Percentiles rank a stretch among this genome's conserved stretches.
phyloP scores from a whole-genome alignment of 352 stramenopile genomes.

The Globisporangium iwayamae region DNA sequence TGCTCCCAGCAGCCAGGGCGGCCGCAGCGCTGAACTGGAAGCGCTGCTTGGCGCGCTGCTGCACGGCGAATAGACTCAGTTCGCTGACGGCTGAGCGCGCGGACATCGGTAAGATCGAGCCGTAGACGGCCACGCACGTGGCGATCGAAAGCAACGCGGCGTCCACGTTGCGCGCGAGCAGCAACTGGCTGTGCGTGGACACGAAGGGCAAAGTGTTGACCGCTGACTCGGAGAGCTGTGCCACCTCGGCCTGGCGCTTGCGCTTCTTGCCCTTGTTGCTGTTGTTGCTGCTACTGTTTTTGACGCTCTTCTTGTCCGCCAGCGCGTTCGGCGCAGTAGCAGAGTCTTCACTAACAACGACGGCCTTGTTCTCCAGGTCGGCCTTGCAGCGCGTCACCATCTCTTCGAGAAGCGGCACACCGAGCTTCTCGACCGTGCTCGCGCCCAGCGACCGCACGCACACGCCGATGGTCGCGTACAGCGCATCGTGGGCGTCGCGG shows the following conservation, averaged over 20 bases:
- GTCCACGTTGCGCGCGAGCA: conserved; percentile 43
- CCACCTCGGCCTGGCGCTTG: conserved; percentile 63
- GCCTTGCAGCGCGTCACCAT: conserved; percentile 53
- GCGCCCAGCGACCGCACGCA: conserved; percentile 58
- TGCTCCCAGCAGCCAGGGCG: background rate
- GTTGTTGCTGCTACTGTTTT: conserved; percentile 13
- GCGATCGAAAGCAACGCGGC: conserved; percentile 51
- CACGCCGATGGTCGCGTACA: conserved; percentile 43
- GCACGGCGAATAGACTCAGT: conserved; percentile 35
- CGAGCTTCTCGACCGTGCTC: conserved; percentile 70
- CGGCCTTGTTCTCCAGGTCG: conserved; percentile 30
- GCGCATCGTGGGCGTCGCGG: conserved; percentile 30
- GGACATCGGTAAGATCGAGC: conserved; percentile 44
- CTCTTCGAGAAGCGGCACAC: conserved; percentile 58
- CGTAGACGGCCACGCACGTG: conserved; percentile 55
- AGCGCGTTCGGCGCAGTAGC: background rate
- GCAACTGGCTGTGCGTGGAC: conserved; percentile 42
- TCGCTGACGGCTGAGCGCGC: conserved; percentile 42
- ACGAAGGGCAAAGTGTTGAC: conserved; percentile 40
- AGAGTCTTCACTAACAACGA: background rate
- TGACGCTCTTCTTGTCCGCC: conserved; percentile 15
- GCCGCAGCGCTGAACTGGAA: conserved; percentile 7
- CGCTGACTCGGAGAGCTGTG: conserved; percentile 39
- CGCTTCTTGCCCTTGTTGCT: conserved; percentile 79
- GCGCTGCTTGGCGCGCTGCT: conserved; percentile 29